A percentile compares a stretch with the other conserved stretches of the same genome.
Evolutionary conservation across 2,329 filamentous ascomycete species (phyloP).

Genomic region (Diaporthe sp.): DNA sequence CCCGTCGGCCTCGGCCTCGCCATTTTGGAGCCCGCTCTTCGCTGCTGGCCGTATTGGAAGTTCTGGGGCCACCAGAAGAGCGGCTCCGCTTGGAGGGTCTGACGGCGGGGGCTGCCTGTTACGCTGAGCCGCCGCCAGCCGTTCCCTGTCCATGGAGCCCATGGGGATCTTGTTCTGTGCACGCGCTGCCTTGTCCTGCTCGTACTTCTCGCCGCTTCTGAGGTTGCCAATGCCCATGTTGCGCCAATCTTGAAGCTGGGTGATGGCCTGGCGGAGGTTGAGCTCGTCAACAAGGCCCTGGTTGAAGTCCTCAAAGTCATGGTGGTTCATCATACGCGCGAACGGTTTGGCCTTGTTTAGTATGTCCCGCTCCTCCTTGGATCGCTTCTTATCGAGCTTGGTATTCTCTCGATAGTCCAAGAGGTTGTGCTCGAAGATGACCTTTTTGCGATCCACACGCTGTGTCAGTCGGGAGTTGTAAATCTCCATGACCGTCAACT

Average conservation of each 20-base stretch:
- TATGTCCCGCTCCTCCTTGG: constrained; percentile 93
- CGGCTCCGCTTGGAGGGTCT: constrained; percentile 80
- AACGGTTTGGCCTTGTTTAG: constrained; percentile 96
- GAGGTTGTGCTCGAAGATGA: constrained; percentile 94
- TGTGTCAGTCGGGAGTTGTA: constrained; percentile 94
- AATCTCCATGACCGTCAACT: constrained; percentile 97
- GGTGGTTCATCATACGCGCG: constrained; percentile 93
- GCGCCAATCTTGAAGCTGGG: constrained; percentile 94
- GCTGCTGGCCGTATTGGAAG: constrained; percentile 70
- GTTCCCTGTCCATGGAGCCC: constrained; percentile 85
- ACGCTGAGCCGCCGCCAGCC: constrained; percentile 77
- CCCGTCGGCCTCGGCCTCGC: constrained; percentile 54
- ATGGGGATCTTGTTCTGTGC: constrained; percentile 77
- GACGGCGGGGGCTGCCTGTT: constrained; percentile 72
- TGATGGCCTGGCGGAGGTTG: constrained; percentile 88
- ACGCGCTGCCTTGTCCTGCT: constrained; percentile 84
- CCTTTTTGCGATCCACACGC: constrained; percentile 92
- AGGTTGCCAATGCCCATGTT: constrained; percentile 85
- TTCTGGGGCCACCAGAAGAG: constrained; percentile 81
- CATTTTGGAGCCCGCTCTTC: constrained; percentile 42
- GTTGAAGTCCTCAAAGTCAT: constrained; percentile 88
- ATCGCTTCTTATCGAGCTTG: constrained; percentile 90
- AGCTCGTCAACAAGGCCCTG: constrained; percentile 90
- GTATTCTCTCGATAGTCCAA: constrained; percentile 94
- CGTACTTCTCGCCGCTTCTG: constrained; percentile 89